Evolutionary conservation across 2,329 filamentous ascomycete genomes (phyloP), one percentile per base, ranked within the genome.

Genomic region (Curvularia hawaiiensis): DNA sequence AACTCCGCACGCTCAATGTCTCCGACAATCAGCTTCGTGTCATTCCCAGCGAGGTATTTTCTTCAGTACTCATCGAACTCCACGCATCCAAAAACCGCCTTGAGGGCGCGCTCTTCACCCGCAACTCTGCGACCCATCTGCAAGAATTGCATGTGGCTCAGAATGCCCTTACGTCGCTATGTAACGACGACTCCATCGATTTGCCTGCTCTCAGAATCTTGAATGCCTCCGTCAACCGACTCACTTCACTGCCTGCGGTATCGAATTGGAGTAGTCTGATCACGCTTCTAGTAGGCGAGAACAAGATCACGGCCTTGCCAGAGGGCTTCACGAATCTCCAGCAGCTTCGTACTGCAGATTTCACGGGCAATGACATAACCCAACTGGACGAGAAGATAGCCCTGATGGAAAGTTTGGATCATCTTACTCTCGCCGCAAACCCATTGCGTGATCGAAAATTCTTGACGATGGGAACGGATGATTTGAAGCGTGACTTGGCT

Each of bases 361-460:
- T 98, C 63, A 90, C 90, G 0, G 88, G 89, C 64, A 99, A 99
- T 70, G 87, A 95, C 62, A 86, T 99, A 47, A 86, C 86, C 2
- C 80, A 85, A 12, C 75, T 99, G 8, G 90, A 95, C 30, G 84
- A 91, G 0, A 88, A 87, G 62, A 85, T 98, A 56, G 90, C 89
- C 5, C 80, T 85, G 26, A 97, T 98, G 92, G 86, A 91, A 6
- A 87, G 79, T 44, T 79, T 99, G 10, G 83, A 87, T 20, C 88
- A 88, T 71, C 84, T 98, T 41, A 87, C 88, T 4, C 81, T 99
- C 31, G 88, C 88, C 43, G 92, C 92, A n/a, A 99, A 99, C 68
- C 95, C 95, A 0, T 79, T 99, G 14, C 84, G 90, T 14, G 92
- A 97, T 72, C 92, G 90, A 72, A 97, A 92, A 72, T 92, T 95